Conservation (phyloP, 2,329 filamentous ascomycete genomes). For the Penicillium sp. region DNA sequence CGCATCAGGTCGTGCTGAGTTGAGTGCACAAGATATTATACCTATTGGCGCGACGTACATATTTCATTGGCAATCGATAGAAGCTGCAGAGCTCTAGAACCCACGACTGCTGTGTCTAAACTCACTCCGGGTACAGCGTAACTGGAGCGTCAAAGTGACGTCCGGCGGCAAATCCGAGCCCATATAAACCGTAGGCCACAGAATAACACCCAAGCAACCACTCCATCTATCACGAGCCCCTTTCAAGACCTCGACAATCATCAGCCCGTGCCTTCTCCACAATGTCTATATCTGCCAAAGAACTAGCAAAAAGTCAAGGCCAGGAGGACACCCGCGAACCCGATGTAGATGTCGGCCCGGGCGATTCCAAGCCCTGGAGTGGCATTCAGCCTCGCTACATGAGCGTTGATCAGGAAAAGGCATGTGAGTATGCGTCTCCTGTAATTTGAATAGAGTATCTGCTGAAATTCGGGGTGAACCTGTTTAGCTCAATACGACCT, state of each 20-base stretch:
- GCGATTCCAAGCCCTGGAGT: neutral
- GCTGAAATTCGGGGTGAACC: neutral
- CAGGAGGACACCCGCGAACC: neutral
- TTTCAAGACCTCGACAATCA: neutral
- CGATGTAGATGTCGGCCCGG: neutral
- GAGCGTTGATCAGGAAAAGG: neutral
- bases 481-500: slow-evolving; percentile 23
- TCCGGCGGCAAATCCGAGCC: slow-evolving; percentile 1
- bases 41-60: no score
- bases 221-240: neutral
- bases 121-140: neutral
- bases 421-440: neutral
- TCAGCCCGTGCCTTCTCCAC: neutral
- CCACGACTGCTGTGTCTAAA: neutral
- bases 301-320: neutral
- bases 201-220: neutral
- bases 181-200: neutral
- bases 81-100: no score
- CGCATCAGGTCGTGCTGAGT: no score
- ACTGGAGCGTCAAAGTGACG: slow-evolving; percentile 4
- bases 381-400: slow-evolving; percentile 6
- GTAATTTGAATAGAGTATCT: neutral
- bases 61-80: no score
- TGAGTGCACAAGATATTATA: no score
- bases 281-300: slow-evolving; percentile 2